A percentile compares a stretch with the other conserved stretches of the same genome.
Conservation (phyloP, 192 early-diverging fungal species). For the Mortierella claussenii region DNA sequence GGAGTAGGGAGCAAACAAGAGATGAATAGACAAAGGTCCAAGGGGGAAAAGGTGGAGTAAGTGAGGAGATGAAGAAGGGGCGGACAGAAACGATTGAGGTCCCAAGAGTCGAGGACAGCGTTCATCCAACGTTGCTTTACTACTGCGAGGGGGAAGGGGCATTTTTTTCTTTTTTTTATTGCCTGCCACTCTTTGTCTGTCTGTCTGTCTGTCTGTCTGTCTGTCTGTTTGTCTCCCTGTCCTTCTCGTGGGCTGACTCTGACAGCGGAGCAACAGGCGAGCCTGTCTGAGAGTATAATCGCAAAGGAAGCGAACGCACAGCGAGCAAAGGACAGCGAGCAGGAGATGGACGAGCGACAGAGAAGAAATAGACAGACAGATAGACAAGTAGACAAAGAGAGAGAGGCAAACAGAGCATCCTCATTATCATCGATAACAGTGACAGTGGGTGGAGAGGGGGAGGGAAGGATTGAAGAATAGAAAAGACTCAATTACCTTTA, state of each 20-base stretch:
- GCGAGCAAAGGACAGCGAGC: not conserved
- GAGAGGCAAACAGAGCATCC: not conserved
- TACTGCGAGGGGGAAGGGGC: too few species aligned
- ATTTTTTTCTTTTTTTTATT: too few species aligned
- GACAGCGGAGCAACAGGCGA: too few species aligned
- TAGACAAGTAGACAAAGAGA: not conserved
- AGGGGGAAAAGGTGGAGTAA: not conserved
- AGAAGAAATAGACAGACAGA: not conserved
- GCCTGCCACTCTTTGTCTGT: not conserved
- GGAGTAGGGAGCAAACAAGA: not conserved
- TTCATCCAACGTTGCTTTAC: too few species aligned
- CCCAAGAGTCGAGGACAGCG: too few species aligned
- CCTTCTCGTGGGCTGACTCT: too few species aligned
- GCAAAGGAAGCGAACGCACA: not conserved
- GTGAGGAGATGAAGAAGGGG: not conserved
- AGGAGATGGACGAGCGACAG: not conserved
- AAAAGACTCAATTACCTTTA: slow-evolving; percentile 22
- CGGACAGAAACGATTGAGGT: not conserved
- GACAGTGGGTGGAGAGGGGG: not conserved
- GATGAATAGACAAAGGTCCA: not conserved
- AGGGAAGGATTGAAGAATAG: not conserved
- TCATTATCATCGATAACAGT: not conserved
- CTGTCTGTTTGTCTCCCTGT: not conserved
- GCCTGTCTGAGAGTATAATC: not conserved
- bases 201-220: not conserved